Conservation (phyloP, 805 yeast species). For the Cyberlindnera lachancei region DNA sequence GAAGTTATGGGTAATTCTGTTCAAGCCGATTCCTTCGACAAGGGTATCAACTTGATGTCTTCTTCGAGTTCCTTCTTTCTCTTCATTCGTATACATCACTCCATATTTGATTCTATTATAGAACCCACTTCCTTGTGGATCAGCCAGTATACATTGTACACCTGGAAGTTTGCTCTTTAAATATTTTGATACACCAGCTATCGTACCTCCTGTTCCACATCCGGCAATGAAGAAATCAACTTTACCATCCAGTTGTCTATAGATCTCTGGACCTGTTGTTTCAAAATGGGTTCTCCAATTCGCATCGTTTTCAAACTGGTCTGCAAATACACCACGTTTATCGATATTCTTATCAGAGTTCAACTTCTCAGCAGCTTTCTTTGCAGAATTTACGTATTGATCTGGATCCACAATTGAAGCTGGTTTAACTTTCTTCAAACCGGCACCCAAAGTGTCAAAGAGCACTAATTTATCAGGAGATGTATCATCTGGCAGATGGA, state of each 20-base stretch:
- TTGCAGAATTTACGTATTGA: conserved; percentile 88
- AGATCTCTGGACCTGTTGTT: conserved; percentile 93
- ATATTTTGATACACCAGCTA: conserved; percentile 80
- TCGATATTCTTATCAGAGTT: conserved; percentile 29
- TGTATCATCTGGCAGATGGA: conserved; percentile 93
- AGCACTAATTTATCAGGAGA: conserved; percentile 74
- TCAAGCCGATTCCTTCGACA: conserved; percentile 90
- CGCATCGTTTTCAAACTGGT: conserved; percentile 89
- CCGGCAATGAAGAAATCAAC: conserved; percentile 82
- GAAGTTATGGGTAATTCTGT: conserved; percentile 79
- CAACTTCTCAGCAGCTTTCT: conserved; percentile 47
- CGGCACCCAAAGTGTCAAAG: conserved; percentile 71
- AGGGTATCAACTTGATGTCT: conserved; percentile 95
- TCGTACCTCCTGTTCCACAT: conserved; percentile 96
- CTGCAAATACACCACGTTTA: conserved; percentile 79
- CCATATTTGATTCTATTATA: conserved; percentile 80
- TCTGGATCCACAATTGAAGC: conserved; percentile 91
- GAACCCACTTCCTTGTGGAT: conserved; percentile 94
- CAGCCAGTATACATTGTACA: conserved; percentile 61
- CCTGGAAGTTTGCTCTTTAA: conserved; percentile 42
- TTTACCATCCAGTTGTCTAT: conserved; percentile 53
- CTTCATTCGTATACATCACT: conserved; percentile 87
- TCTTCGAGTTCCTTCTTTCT: conserved; percentile 87
- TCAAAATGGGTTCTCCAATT: conserved; percentile 82
- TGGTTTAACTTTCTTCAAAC: conserved; percentile 79